These are phyloP conservation scores for Rosa hybrid DNA, from an alignment of 331 rosid species.

Conservation along the genomic window DNA sequence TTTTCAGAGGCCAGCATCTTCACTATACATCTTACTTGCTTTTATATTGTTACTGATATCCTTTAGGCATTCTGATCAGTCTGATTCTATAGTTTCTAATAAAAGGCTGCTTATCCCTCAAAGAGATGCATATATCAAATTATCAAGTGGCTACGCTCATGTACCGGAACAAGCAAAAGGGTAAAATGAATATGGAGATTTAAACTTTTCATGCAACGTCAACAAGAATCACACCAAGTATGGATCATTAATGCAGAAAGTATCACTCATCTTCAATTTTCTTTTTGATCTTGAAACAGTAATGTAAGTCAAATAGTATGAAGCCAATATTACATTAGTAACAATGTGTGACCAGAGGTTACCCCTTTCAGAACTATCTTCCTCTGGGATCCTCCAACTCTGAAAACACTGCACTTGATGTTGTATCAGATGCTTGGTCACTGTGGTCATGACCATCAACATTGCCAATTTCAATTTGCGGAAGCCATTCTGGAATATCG, in stretches of 20 bases:
- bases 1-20: no score
- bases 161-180: no score
- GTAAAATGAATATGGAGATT: background rate
- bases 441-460: constrained; percentile 18
- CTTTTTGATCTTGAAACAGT: background rate
- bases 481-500: constrained; percentile 24
- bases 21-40: no score
- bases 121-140: no score
- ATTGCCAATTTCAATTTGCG: constrained; percentile 8
- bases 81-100: no score
- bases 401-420: constrained; percentile 38
- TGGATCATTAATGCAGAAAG: background rate
- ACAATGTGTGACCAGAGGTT: background rate
- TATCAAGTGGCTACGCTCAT: no score
- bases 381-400: constrained; percentile 41
- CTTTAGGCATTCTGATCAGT: no score
- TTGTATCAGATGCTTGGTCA: constrained; percentile 30
- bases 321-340: background rate
- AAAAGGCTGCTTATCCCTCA: no score
- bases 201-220: background rate
- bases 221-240: background rate
- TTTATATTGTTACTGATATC: no score
- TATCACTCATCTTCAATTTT: constrained; percentile 2
- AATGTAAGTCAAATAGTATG: background rate
- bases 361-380: constrained; percentile 10